phyloP scores from a whole-genome alignment of 225 moss, liverwort and hornwort species.

The Ulota crispa region DNA sequence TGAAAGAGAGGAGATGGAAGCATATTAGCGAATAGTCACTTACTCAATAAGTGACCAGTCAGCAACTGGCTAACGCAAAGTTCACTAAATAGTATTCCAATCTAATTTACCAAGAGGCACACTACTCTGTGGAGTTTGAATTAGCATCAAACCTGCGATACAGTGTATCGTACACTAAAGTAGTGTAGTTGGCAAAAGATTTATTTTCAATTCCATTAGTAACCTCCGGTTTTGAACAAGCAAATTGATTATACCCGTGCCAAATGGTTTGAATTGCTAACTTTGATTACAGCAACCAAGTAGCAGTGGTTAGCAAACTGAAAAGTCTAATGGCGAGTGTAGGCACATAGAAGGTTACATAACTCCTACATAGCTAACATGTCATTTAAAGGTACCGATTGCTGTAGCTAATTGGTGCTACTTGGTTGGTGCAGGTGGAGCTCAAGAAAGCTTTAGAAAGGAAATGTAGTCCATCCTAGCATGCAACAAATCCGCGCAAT shows the following conservation, averaged over 20 bases:
- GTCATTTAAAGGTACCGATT: not conserved
- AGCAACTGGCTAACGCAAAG: not conserved
- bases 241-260: not conserved
- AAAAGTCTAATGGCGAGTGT: not conserved
- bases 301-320: not conserved
- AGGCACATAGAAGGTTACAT: not conserved
- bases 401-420: not conserved
- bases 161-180: not conserved
- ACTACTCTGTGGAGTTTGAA: not conserved
- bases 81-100: not conserved
- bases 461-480: not conserved
- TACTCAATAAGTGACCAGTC: not conserved
- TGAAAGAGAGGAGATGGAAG: not conserved
- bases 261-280: not conserved
- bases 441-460: not conserved
- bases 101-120: not conserved
- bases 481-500: conserved; percentile 5
- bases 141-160: not conserved
- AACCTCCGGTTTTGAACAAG: not conserved
- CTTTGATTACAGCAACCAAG: not conserved
- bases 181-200: not conserved
- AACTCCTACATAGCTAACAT: not conserved
- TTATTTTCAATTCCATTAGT: not conserved
- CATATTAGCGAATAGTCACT: not conserved
- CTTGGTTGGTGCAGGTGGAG: not conserved